These are phyloP conservation scores for Alternaria postmessia DNA, from an alignment of 2,329 filamentous ascomycete species.

Conservation along the genomic window DNA sequence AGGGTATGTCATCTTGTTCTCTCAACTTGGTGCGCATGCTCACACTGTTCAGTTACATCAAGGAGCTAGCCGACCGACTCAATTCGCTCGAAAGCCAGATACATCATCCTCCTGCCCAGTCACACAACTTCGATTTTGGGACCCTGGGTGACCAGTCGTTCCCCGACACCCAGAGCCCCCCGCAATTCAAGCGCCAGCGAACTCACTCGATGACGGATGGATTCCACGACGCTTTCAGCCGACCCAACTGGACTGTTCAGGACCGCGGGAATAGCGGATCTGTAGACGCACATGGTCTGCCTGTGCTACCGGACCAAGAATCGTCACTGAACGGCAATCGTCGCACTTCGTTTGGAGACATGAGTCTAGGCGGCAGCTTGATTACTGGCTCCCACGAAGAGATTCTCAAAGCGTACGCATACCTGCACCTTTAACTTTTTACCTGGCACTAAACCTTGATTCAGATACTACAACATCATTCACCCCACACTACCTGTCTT, in stretches of 20 bases:
- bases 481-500: slow-evolving; percentile 48
- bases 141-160: slow-evolving; percentile 41
- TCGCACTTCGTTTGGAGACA: slow-evolving; percentile 47
- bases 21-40: slow-evolving; percentile 7
- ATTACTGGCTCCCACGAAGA: slow-evolving; percentile 48
- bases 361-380: slow-evolving; percentile 44
- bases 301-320: slow-evolving; percentile 41
- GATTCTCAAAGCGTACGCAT: slow-evolving; percentile 45
- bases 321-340: slow-evolving; percentile 43
- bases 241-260: slow-evolving; percentile 45
- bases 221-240: slow-evolving; percentile 43
- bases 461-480: slow-evolving; percentile 48
- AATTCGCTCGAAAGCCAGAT: slow-evolving; percentile 51
- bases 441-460: slow-evolving; percentile 20
- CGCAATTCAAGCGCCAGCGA: slow-evolving; percentile 47
- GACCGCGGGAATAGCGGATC: slow-evolving; percentile 45
- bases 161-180: slow-evolving; percentile 39
- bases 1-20: slow-evolving; percentile 36
- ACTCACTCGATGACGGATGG: slow-evolving; percentile 51
- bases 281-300: slow-evolving; percentile 26
- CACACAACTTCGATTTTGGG: slow-evolving; percentile 43
- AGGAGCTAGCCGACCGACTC: slow-evolving; percentile 51
- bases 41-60: slow-evolving; percentile 48
- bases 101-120: slow-evolving; percentile 37
- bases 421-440: background rate